Base-by-base conservation (phyloP, 805 yeast species). In the Brettanomyces sp. region DNA sequence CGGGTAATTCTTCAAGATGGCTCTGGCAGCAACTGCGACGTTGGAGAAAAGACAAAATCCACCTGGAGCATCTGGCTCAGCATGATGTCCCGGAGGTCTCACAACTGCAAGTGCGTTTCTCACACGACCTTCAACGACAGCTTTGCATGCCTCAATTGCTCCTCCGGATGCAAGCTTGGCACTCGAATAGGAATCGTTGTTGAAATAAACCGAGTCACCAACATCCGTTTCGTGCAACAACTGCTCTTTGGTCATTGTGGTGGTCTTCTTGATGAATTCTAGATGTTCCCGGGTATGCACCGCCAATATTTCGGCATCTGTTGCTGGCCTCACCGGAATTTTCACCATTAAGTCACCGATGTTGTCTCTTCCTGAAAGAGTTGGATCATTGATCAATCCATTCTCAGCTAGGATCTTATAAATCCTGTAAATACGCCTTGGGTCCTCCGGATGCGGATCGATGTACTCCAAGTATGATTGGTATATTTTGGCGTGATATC, bases 391-490 rank as follows among this genome's bases (percentile, higher is more conserved):
- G 46, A 93, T 82, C 13, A 93, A 71, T 0, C 99, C 99, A 36
- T 93, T 89, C 59, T 93, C 97, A 0, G 96, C 97, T 39, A 93
- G 73, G 38, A 85, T 84, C 66, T 93, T 89, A 68, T 93, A 93
- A 41, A 93, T 86, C 47, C 98, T 75, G 65, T 90, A 93, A 35
- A 91, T 90, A 54, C 99, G 79, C 51, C 99, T 75, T 9, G 99
- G 99, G 60, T 93, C 99, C 63, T 93, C 99, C 4, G 99, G 99
- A 61, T 93, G 99, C 2, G 98, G 99, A 60, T 93, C 99, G 44
- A 91, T 87, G 64, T 91, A 91, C 63, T 91, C 96, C 56, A 79
- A 85, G 54, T 91, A 87, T 2, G 93, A 84, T 3, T 96, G 87
- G 66, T 85, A 90, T 45, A 93, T 82, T 60, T 89, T 87, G 36